These are phyloP conservation scores for Saturnispora sekii DNA, from an alignment of 805 yeast species.

Conservation along the genomic window DNA sequence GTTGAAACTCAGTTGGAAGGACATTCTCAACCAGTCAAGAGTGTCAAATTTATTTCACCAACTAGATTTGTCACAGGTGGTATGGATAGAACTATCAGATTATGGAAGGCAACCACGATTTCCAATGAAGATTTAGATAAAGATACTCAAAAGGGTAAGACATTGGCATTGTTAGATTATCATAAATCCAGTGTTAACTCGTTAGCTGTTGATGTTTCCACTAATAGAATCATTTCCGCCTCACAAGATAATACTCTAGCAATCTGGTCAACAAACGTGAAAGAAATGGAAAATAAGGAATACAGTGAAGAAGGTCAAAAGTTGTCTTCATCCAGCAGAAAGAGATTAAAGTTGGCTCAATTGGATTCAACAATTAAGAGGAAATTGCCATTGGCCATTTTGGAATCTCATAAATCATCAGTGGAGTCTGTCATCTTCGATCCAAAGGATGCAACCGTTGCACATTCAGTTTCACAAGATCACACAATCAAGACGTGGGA, in stretches of 20 bases:
- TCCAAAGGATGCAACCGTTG: slow-evolving; percentile 63
- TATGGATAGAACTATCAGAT: slow-evolving; percentile 77
- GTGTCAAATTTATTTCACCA: slow-evolving; percentile 70
- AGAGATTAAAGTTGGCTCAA: slow-evolving; percentile 75
- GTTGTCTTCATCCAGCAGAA: slow-evolving; percentile 71
- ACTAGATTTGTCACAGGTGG: slow-evolving; percentile 77
- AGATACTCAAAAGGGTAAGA: slow-evolving; percentile 46
- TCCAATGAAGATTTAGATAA: slow-evolving; percentile 37
- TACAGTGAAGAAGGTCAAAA: slow-evolving; percentile 27
- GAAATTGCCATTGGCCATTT: slow-evolving; percentile 68
- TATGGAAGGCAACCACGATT: slow-evolving; percentile 64
- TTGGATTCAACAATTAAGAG: slow-evolving; percentile 68
- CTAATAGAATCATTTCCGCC: slow-evolving; percentile 69
- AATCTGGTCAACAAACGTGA: slow-evolving; percentile 80
- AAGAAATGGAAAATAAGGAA: slow-evolving; percentile 65
- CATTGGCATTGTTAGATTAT: slow-evolving; percentile 79
- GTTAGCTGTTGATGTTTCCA: slow-evolving; percentile 45
- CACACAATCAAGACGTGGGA: slow-evolving; percentile 97
- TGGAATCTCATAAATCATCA: slow-evolving; percentile 78
- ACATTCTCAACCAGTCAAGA: slow-evolving; percentile 78
- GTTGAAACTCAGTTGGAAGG: slow-evolving; percentile 77
- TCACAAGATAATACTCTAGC: slow-evolving; percentile 74
- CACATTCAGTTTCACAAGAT: slow-evolving; percentile 91
- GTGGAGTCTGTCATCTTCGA: slow-evolving; percentile 82
- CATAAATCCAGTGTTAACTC: slow-evolving; percentile 83